Percentiles rank a stretch among this genome's conserved stretches.
These are phyloP conservation scores for Colletotrichum kahawae DNA, from an alignment of 2,329 filamentous ascomycete genomes.

Conservation along the genomic window DNA sequence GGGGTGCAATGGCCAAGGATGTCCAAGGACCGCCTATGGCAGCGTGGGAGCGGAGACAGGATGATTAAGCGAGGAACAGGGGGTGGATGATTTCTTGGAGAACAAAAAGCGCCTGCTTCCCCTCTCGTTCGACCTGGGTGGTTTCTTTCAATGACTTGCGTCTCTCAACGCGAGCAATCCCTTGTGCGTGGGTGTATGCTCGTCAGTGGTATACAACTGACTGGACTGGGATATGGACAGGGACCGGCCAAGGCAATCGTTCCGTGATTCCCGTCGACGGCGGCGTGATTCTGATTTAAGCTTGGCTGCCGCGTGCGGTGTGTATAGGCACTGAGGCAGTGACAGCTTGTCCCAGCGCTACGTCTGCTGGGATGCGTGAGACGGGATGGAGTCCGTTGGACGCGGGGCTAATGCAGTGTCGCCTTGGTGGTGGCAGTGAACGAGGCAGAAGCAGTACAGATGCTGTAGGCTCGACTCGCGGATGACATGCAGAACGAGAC, in stretches of 20 bases:
- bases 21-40: neutral
- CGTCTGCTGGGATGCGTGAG: neutral
- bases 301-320: neutral
- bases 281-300: neutral
- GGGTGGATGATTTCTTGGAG: neutral
- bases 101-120: conserved; percentile 3
- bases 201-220: neutral
- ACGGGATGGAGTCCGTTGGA: neutral
- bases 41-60: neutral
- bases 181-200: neutral
- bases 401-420: neutral
- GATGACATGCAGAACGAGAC: neutral
- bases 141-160: neutral
- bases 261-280: neutral
- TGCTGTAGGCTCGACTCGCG: neutral
- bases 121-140: neutral
- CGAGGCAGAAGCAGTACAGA: neutral
- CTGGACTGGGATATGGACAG: neutral
- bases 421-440: conserved; percentile 1
- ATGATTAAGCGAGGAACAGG: conserved; percentile 19
- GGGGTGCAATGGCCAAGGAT: neutral
- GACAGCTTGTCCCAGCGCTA: neutral
- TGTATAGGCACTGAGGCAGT: neutral
- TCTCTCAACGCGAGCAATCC: neutral
- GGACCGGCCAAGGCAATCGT: neutral